phyloP scores from a whole-genome alignment of 352 stramenopile species.

The Peronospora tabacina region DNA sequence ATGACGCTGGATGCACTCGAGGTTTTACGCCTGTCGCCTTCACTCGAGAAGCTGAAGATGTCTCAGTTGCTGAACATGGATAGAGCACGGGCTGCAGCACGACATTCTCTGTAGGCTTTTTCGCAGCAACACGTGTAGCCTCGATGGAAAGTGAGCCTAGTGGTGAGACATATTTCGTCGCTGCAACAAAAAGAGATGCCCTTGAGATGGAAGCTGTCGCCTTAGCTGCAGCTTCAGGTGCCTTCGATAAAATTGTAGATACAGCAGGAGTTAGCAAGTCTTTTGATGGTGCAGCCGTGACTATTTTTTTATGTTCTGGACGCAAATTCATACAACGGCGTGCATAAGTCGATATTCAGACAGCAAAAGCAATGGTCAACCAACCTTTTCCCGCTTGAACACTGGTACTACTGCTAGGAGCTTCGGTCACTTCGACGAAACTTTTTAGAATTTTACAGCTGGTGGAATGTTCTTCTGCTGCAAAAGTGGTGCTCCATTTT shows the following conservation, averaged over 20 bases:
- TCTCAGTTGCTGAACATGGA: background rate
- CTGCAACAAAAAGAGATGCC: background rate
- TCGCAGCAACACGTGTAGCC: background rate
- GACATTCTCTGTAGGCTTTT: background rate
- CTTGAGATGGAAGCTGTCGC: conserved; percentile 1
- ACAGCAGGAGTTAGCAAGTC: background rate
- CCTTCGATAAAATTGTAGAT: background rate
- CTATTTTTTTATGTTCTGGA: background rate
- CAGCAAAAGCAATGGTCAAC: conserved; percentile 4
- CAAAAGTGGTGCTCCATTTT: background rate
- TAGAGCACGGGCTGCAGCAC: background rate
- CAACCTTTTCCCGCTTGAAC: conserved; percentile 10
- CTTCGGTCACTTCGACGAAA: conserved; percentile 8
- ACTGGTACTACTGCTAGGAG: background rate
- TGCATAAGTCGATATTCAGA: background rate
- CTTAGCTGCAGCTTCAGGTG: background rate
- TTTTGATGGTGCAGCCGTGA: conserved; percentile 3
- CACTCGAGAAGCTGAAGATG: conserved; percentile 1
- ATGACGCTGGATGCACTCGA: background rate
- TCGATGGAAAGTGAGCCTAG: background rate
- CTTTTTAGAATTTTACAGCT: conserved; percentile 5
- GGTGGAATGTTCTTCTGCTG: background rate
- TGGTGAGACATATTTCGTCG: background rate
- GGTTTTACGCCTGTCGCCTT: background rate
- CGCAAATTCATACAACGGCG: conserved; percentile 2